Evolutionary conservation across 805 yeast species (phyloP).

Genomic region (Candida argentea): DNA sequence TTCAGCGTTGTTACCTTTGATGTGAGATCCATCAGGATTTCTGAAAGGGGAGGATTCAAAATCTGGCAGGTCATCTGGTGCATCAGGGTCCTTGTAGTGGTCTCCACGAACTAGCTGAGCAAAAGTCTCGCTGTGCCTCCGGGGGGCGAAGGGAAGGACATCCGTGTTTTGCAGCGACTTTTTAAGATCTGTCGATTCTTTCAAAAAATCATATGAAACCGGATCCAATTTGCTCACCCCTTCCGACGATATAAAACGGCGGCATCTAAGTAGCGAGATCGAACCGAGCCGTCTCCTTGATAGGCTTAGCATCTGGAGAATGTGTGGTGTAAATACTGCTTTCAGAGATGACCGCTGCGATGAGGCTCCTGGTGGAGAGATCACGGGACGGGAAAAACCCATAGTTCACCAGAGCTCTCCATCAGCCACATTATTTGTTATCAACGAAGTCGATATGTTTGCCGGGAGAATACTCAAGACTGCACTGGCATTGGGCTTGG

Average conservation of each 20-base stretch:
- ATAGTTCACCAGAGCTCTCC: too few relatives aligned
- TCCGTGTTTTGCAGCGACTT: not conserved
- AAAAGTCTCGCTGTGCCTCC: slow-evolving; percentile 14
- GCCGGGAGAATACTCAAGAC: too few relatives aligned
- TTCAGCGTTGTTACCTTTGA: slow-evolving; percentile 33
- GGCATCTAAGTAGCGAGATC: not conserved
- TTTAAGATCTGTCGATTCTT: not conserved
- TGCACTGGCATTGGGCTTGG: slow-evolving; percentile 1
- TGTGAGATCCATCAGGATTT: slow-evolving; percentile 29
- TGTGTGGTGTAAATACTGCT: too few relatives aligned
- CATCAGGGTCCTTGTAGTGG: slow-evolving; percentile 5
- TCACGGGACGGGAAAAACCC: too few relatives aligned
- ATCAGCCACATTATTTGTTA: too few relatives aligned
- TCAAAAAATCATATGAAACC: slow-evolving; percentile 1
- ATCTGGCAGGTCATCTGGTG: slow-evolving; percentile 4
- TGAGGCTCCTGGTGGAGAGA: too few relatives aligned
- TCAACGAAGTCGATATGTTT: too few relatives aligned
- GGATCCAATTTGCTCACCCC: not conserved
- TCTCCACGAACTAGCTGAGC: slow-evolving; percentile 17
- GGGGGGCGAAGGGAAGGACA: slow-evolving; percentile 10
- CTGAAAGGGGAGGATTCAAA: slow-evolving; percentile 21
- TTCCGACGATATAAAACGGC: not conserved
- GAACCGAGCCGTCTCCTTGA: not conserved
- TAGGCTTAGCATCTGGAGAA: too few relatives aligned
- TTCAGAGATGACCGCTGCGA: too few relatives aligned